Evolutionary conservation across 768 basidiomycete genomes (phyloP).

Genomic region (Sarcodon aspratus): DNA sequence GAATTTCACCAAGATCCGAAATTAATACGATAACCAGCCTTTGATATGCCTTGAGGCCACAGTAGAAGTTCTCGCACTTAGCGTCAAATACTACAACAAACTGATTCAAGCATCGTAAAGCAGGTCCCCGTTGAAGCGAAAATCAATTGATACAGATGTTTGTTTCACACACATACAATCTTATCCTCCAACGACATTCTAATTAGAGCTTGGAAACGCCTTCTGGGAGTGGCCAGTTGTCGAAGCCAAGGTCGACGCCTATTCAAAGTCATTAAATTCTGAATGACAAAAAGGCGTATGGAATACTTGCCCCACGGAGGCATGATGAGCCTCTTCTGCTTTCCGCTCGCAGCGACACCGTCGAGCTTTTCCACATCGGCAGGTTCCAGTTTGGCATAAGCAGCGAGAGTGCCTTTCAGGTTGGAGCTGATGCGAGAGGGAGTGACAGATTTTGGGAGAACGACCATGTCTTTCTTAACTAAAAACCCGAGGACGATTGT

Average conservation of each 20-base stretch:
- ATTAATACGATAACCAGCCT: too few species aligned
- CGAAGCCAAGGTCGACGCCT: conserved; percentile 62
- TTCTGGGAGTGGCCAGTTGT: conserved; percentile 37
- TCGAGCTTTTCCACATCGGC: conserved; percentile 48
- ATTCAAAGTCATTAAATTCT: conserved; percentile 9
- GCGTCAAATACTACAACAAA: too few species aligned
- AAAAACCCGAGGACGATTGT: conserved; percentile 3
- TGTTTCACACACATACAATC: too few species aligned
- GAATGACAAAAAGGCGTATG: conserved; percentile 1
- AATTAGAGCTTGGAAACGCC: too few species aligned
- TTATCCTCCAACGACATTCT: too few species aligned
- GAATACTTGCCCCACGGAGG: conserved; percentile 56
- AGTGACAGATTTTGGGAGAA: conserved; percentile 73
- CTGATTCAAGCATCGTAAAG: too few species aligned
- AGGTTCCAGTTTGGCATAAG: conserved; percentile 31
- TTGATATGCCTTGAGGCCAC: too few species aligned
- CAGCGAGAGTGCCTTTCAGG: conserved; percentile 36
- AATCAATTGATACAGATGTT: too few species aligned
- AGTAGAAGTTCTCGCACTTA: too few species aligned
- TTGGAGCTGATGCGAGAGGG: conserved; percentile 55
- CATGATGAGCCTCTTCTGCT: conserved; percentile 57
- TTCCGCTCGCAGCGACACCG: conserved; percentile 41
- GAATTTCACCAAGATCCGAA: too few species aligned
- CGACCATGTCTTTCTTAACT: conserved; percentile 56
- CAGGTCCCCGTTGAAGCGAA: too few species aligned